Evolutionary conservation across 768 basidiomycete genomes (phyloP).

Genomic region (Dentipellis sp.): DNA sequence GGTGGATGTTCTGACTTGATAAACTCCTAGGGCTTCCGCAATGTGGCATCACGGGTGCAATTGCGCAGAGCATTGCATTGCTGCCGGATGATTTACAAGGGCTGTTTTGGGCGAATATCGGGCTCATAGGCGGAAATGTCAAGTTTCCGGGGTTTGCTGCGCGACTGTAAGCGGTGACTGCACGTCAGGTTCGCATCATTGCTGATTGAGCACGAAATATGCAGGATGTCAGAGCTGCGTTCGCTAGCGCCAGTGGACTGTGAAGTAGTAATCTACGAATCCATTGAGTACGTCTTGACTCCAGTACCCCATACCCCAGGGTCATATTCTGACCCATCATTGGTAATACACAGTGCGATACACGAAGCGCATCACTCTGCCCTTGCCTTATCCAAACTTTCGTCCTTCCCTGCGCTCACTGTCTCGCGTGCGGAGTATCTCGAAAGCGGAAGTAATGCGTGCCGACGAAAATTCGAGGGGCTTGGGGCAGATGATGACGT

Average conservation of each 20-base stretch:
- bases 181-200: neutral
- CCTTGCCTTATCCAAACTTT: conserved; percentile 42
- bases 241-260: conserved; percentile 76
- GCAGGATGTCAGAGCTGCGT: conserved; percentile 64
- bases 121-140: conserved; percentile 77
- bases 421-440: conserved; percentile 79
- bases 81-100: conserved; percentile 79
- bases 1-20: neutral
- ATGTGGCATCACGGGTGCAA: conserved; percentile 64
- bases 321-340: conserved; percentile 3
- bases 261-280: conserved; percentile 64
- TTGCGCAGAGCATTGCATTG: conserved; percentile 65
- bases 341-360: conserved; percentile 38
- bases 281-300: conserved; percentile 52
- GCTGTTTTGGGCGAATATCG: conserved; percentile 95
- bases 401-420: conserved; percentile 40
- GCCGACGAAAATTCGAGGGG: conserved; percentile 72
- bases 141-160: conserved; percentile 64
- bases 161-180: conserved; percentile 52
- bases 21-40: conserved; percentile 59
- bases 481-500: conserved; percentile 22
- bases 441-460: conserved; percentile 71
- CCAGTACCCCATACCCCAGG: neutral
- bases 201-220: neutral
- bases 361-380: conserved; percentile 59